Percentiles rank a stretch among this genome's conserved stretches.
These are phyloP conservation scores for Phyllosticta citribraziliensis DNA, from an alignment of 2,329 filamentous ascomycete species.

Conservation along the genomic window DNA sequence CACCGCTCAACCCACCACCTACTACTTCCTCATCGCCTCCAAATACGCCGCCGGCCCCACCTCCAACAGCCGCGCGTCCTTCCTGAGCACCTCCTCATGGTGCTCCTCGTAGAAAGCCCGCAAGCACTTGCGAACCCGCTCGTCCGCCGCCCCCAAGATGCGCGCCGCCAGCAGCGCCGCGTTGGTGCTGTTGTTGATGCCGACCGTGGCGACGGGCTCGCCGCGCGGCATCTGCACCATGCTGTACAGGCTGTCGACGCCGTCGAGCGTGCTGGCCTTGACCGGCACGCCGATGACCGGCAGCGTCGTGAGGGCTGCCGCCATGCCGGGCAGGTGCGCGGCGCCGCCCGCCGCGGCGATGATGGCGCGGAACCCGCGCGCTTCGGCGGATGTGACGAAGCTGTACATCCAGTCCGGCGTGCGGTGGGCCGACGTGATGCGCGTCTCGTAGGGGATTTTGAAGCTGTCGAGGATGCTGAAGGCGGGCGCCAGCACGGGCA, in stretches of 20 bases:
- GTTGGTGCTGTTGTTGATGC: constrained; percentile 38
- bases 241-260: constrained; percentile 40
- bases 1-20: neutral
- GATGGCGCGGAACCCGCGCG: constrained; percentile 33
- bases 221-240: constrained; percentile 44
- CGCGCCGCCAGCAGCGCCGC: constrained; percentile 38
- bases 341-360: constrained; percentile 42
- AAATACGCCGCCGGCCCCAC: constrained; percentile 50
- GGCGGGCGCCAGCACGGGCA: constrained; percentile 56
- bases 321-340: constrained; percentile 44
- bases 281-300: constrained; percentile 44
- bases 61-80: constrained; percentile 48
- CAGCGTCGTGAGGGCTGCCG: constrained; percentile 38
- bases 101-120: constrained; percentile 53
- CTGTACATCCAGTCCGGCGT: constrained; percentile 39
- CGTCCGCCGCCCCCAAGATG: constrained; percentile 38
- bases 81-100: constrained; percentile 53
- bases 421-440: constrained; percentile 64
- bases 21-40: constrained; percentile 19
- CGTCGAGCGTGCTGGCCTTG: constrained; percentile 40
- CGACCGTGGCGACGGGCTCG: constrained; percentile 32
- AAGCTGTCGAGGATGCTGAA: constrained; percentile 60
- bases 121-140: constrained; percentile 48
- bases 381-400: constrained; percentile 32
- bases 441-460: constrained; percentile 59